Evolutionary conservation across 2,329 filamentous ascomycete species (phyloP).

Genomic region (Juglanconis oblonga): DNA sequence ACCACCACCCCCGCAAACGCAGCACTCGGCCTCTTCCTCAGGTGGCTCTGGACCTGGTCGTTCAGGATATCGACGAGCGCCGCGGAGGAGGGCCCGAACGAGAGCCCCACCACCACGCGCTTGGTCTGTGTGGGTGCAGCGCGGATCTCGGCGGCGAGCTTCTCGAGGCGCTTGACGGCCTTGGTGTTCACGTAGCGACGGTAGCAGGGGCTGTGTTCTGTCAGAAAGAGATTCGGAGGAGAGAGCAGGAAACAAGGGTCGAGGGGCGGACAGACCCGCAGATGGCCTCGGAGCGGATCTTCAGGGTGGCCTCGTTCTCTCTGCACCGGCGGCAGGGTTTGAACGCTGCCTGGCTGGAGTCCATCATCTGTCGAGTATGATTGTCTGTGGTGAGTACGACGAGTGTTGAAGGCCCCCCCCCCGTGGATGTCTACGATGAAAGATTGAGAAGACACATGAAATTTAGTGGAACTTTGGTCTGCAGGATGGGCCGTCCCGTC

Average conservation of each 20-base stretch:
- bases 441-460: neutral
- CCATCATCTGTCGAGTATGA: slow-evolving; percentile 4
- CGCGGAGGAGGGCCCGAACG: slow-evolving; percentile 78
- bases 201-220: slow-evolving; percentile 65
- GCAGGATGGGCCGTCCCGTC: slow-evolving; percentile 11
- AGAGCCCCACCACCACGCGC: slow-evolving; percentile 72
- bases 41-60: slow-evolving; percentile 64
- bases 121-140: slow-evolving; percentile 34
- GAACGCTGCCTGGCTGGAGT: slow-evolving; percentile 16
- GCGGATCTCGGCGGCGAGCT: slow-evolving; percentile 47
- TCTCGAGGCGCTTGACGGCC: slow-evolving; percentile 66
- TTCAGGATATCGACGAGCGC: slow-evolving; percentile 74
- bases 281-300: slow-evolving; percentile 56
- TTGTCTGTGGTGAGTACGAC: neutral
- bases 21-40: slow-evolving; percentile 58
- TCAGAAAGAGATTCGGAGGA: neutral
- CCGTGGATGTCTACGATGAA: neutral
- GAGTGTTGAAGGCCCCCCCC: neutral
- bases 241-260: neutral
- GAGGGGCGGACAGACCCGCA: slow-evolving; percentile 49
- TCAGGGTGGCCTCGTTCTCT: slow-evolving; percentile 44
- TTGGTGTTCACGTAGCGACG: slow-evolving; percentile 74
- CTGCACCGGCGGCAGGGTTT: slow-evolving; percentile 56
- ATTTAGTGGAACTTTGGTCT: neutral
- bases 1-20: slow-evolving; percentile 66